A percentile compares a stretch with the other conserved stretches of the same genome.
These are phyloP conservation scores for Bipolaris victoriae DNA, from an alignment of 2,329 filamentous ascomycete genomes.

Conservation along the genomic window DNA sequence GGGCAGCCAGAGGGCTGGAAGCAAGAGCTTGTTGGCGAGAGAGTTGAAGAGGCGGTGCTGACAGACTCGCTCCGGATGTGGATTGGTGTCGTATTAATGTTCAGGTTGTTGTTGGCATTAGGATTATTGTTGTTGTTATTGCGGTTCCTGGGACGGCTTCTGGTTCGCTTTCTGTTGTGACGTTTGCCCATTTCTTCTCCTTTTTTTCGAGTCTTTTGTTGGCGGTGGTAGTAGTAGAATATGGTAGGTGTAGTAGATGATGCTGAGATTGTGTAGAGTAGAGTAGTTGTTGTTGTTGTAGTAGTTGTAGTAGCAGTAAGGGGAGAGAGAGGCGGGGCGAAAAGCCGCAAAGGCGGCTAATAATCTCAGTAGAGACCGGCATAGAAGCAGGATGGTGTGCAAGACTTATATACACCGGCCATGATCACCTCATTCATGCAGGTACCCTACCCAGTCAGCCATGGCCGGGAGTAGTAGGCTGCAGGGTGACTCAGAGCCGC, in stretches of 20 bases:
- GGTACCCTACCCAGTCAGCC: conserved; percentile 34
- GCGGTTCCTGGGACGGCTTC: conserved; percentile 51
- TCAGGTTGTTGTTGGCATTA: conserved; percentile 7
- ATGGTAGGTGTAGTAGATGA: neutral
- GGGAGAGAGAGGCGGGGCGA: conserved; percentile 26
- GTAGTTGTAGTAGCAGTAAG: neutral
- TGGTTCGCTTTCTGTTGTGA: conserved; percentile 53
- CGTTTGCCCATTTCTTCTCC: conserved; percentile 48
- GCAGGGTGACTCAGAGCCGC: conserved; percentile 46
- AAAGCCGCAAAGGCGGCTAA: conserved; percentile 40
- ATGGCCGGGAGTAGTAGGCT: conserved; percentile 24
- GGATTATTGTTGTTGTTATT: conserved; percentile 25
- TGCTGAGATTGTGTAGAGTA: neutral
- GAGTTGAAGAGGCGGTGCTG: conserved; percentile 35
- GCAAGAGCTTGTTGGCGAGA: conserved; percentile 30
- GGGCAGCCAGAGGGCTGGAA: conserved; percentile 29
- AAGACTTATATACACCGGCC: conserved; percentile 36
- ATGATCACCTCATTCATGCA: conserved; percentile 25
- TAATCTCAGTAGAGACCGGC: conserved; percentile 25
- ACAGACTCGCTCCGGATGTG: conserved; percentile 41
- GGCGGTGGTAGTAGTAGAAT: neutral
- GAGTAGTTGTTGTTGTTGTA: neutral
- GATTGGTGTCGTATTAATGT: conserved; percentile 23
- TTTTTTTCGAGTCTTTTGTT: conserved; percentile 5
- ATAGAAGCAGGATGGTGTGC: conserved; percentile 19